Evolutionary conservation across 208 protist genomes (phyloP), one percentile per base, ranked within the genome.

Genomic region (Phytomonas serpens): DNA sequence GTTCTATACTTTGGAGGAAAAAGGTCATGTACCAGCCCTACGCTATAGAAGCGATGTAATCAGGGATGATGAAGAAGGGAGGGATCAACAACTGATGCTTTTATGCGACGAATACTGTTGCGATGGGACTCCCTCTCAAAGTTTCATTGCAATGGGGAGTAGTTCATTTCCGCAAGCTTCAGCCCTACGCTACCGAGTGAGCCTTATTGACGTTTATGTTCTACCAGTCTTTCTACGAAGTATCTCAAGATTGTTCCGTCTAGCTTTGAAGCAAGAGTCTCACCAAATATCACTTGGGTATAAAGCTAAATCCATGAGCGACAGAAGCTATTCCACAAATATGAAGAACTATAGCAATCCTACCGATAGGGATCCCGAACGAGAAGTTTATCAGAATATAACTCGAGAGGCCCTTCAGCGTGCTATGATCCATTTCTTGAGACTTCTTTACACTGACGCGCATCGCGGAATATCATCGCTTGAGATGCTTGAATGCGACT

Each of bases 191-290:
- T 64, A 69, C n/a, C 71, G 63, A 32, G 63, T 74, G 14, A 64
- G 71, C 23, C 42, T 74, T 66, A 74, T 74, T 61, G 71, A 61
- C n/a, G 23, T 74, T 9, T 42, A 69, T 42, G 64, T 23, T 37
- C 51, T 64, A 27, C 71, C 61, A 7, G 27, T 31, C 40, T 69
- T 74, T 32, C 42, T 61, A 42, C 30, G 42, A 40, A 74, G 64
- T 63, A 36, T 74, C 71, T n/a, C 47, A 2, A 0, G 47, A 27
- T 57, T 57, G 47, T 57, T 57, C 23, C 47, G 47, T 23, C 47
- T 57, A 1, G 47, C 47, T 57, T 57, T 57, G 27, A 57, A 27
- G 4, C 47, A 57, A 27, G 4, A 27, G 2, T 57, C 47, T 1
- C 47, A 0, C 23, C 16, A 57, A 57, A 57, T 27, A 57, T 27